Evolutionary conservation across 495 filamentous ascomycete genomes (phyloP).

Genomic region (Astrothelium macrocarpum): DNA sequence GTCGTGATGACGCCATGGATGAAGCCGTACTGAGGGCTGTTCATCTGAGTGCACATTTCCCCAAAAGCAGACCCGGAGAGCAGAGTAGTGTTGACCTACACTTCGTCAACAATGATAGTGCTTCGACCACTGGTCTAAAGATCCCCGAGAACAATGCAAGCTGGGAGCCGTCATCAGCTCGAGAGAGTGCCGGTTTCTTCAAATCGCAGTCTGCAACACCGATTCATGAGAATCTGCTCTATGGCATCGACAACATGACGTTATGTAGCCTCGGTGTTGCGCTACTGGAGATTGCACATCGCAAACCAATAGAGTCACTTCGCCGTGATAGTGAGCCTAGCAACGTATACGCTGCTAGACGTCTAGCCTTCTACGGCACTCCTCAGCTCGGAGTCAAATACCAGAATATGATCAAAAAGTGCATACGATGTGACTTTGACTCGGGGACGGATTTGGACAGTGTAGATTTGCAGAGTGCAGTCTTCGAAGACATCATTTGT

Average conservation of each 20-base stretch:
- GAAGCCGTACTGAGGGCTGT: too few relatives aligned
- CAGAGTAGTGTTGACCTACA: too few relatives aligned
- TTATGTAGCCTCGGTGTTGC: not conserved
- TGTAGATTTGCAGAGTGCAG: not conserved
- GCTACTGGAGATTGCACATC: not conserved
- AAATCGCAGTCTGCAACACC: too few relatives aligned
- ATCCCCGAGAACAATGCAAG: too few relatives aligned
- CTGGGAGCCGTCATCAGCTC: too few relatives aligned
- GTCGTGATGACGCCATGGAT: too few relatives aligned
- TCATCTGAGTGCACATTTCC: too few relatives aligned
- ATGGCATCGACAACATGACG: not conserved
- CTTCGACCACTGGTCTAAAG: too few relatives aligned
- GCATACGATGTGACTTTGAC: not conserved
- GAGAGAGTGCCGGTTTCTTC: too few relatives aligned
- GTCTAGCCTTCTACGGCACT: not conserved
- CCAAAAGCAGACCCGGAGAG: too few relatives aligned
- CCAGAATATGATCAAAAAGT: not conserved
- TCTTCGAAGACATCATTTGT: not conserved
- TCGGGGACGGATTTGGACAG: not conserved
- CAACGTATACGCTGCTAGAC: not conserved
- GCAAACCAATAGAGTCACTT: not conserved
- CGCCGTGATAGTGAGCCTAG: not conserved
- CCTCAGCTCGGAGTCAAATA: not conserved
- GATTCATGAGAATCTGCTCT: not conserved
- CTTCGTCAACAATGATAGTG: too few relatives aligned